Evolutionary conservation across 148 eudicot species (phyloP).

Genomic region (Diospyros lotus): DNA sequence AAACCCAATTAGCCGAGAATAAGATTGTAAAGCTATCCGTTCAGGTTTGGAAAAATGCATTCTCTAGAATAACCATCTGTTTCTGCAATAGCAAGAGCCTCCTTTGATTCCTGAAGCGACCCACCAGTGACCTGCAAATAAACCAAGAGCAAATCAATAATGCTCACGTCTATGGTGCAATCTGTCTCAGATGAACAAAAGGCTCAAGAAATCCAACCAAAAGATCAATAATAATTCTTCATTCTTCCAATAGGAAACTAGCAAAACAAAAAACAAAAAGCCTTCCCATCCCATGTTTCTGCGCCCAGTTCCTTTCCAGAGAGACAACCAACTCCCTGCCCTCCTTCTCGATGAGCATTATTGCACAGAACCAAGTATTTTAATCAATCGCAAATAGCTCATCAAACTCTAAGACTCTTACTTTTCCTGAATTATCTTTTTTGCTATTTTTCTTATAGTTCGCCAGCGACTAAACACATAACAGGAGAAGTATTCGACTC

Average conservation of each 20-base stretch:
- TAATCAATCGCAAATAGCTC: neutral
- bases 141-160: constrained; percentile 8
- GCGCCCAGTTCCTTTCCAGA: no score
- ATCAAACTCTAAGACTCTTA: neutral
- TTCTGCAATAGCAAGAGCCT: constrained; percentile 96
- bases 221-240: no score
- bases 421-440: neutral
- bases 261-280: no score
- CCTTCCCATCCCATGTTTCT: no score
- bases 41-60: neutral
- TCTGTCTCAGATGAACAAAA: constrained; percentile 3
- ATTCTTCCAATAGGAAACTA: no score
- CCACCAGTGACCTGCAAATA: constrained; percentile 89
- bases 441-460: neutral
- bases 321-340: no score
- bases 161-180: neutral
- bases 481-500: neutral
- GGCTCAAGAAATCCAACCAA: neutral
- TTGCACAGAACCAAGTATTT: no score
- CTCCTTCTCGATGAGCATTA: neutral
- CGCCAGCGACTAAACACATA: neutral
- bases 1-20: neutral
- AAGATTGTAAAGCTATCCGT: neutral
- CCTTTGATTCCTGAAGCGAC: constrained; percentile 86
- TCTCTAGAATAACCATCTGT: constrained; percentile 66